phyloP scores from a whole-genome alignment of 1,284 basidiomycete genomes.

The Cryptococcus depauperatus region DNA sequence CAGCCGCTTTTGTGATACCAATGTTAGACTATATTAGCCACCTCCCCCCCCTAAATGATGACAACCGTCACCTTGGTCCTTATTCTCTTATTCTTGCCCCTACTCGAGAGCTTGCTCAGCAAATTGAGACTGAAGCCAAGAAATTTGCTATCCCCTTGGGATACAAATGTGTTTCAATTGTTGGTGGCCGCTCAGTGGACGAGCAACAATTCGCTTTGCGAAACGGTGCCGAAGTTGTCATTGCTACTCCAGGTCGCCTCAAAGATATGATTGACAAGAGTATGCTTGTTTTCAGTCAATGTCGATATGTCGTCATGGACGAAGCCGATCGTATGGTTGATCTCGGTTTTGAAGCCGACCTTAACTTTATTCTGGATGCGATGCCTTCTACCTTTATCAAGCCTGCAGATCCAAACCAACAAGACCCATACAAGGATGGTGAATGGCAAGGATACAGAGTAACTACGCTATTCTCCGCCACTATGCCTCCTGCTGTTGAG shows the following conservation, averaged over 20 bases:
- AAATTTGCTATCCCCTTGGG: conserved; percentile 85
- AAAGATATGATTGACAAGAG: conserved; percentile 96
- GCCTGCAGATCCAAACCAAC: conserved; percentile 64
- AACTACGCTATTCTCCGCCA: conserved; percentile 91
- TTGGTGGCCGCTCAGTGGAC: conserved; percentile 88
- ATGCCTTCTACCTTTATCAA: conserved; percentile 78
- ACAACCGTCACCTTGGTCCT: conserved; percentile 85
- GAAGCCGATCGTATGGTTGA: conserved; percentile 99
- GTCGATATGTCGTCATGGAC: conserved; percentile 97
- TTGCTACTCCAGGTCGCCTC: conserved; percentile 93
- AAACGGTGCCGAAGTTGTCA: conserved; percentile 94
- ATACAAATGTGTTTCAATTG: conserved; percentile 90
- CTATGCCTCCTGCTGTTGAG: conserved; percentile 95
- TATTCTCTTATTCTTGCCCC: conserved; percentile 91
- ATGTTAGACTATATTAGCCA: conserved; percentile 90
- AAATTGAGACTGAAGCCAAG: conserved; percentile 86
- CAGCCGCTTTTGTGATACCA: conserved; percentile 97
- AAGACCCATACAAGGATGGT: conserved; percentile 49
- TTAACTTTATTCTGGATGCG: conserved; percentile 91
- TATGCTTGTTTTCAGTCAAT: conserved; percentile 89
- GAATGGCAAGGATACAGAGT: conserved; percentile 63
- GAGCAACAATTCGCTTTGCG: conserved; percentile 94
- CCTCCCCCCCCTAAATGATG: conserved; percentile 76
- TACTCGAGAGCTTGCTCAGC: conserved; percentile 94
- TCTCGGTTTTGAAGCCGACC: conserved; percentile 88